Evolutionary conservation across 106 monocot species (phyloP), one percentile per base, ranked within the genome.

Genomic region (Phalaenopsis aphrodite): DNA sequence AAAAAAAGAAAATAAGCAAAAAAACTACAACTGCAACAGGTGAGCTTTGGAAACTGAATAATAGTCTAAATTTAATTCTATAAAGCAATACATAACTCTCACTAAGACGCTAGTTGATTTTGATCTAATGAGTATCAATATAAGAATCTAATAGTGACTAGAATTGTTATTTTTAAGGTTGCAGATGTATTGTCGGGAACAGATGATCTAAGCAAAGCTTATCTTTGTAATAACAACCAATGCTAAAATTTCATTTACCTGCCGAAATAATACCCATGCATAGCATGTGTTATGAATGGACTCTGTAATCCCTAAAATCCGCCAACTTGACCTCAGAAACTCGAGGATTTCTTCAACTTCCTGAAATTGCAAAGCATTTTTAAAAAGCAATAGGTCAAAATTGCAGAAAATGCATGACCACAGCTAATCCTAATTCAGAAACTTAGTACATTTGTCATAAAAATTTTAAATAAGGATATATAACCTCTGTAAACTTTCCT

Each of bases 281-380:
- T 94, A 94, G 79, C 96, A 97, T 83, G 94, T 89, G 56, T 94
- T 87, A 82, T 97, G 96, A 42, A 97, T 94, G 56, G 96, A 89
- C 82, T 97, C 96, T 67, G 90, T 97, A 42, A 97, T 88, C 64
- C 96, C 96, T 82, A 97, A 81, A 80, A 92, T 85, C 69, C 92
- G 88, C 96, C 96, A 97, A 64, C 94, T 90, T 81, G 94, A 89
- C 82, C 83, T 92, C 65, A 97, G 82, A 11, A 97, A 82, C 80
- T 97, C 96, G 58, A 97, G 92, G 82, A 97, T 94, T 87, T 97
- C 94, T 85, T 97, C 96, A 67, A 89, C 92, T 80, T 97, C 96
- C 96, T 97, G 78, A 49, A 84, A 81, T 75, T 47, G 79, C 56
- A 42, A 78, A 2, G 47, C 55, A 79, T 68, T 65, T n/a, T 42